Percentiles rank a stretch among this genome's conserved stretches.
phyloP scores from a whole-genome alignment of 2,329 filamentous ascomycete genomes.

The Ophiocordyceps camponoti-leonardi region DNA sequence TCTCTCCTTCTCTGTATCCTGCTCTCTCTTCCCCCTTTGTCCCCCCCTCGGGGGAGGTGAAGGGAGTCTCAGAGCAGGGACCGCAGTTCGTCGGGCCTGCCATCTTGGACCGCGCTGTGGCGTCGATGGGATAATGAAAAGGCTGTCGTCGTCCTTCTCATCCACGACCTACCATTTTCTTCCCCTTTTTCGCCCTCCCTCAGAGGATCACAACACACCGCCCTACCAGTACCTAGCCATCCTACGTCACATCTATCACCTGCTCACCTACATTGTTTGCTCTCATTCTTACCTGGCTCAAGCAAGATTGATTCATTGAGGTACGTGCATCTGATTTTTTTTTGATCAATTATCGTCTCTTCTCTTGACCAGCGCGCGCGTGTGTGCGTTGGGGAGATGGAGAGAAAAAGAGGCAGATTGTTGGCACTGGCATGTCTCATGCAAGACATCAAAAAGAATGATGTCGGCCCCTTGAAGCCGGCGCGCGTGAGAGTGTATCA shows the following conservation, averaged over 20 bases:
- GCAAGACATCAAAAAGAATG: neutral
- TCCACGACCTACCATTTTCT: neutral
- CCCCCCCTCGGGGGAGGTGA: neutral
- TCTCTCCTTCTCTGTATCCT: neutral
- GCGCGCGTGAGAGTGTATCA: conserved; percentile 1
- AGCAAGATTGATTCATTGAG: neutral
- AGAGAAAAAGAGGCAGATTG: neutral
- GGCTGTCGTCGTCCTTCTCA: neutral
- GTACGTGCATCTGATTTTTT: neutral
- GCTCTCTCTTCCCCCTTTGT: no score
- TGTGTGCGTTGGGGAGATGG: neutral
- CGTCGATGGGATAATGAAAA: neutral
- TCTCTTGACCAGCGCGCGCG: neutral
- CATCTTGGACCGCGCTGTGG: neutral
- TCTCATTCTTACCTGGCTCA: neutral
- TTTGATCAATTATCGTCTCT: neutral
- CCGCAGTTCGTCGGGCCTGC: neutral
- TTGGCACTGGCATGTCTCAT: neutral
- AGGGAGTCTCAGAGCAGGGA: neutral
- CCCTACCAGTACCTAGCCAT: neutral
- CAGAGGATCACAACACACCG: neutral
- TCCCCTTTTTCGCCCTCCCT: neutral
- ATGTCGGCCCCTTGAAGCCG: neutral
- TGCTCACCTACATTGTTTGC: neutral
- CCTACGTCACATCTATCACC: neutral